Base-by-base conservation (phyloP, 441 rosid genomes). In the Sinapis alba region DNA sequence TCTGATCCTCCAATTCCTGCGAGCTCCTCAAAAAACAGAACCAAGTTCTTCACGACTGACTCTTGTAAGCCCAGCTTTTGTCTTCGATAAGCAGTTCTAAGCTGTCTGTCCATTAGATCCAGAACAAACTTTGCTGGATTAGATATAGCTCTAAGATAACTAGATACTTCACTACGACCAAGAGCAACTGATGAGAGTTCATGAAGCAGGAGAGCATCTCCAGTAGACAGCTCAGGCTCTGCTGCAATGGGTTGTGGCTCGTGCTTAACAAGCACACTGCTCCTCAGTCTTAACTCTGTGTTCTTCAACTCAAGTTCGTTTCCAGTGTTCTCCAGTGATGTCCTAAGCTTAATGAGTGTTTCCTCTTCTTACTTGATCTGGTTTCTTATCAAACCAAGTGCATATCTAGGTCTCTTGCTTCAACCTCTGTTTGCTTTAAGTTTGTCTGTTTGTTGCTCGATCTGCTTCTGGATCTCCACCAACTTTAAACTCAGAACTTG, bases 311-410 rank as follows among this genome's bases (percentile, higher is more conserved):
- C 53, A 38, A 63, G 53, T 23, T 65, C 41, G 32, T 13, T 27
- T 45, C 26, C 41, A 65, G 57, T 27, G 26, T 16, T 15, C 36
- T 21, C 15, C 30, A 65, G 21, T n/a, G 69, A 65, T 43, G 28
- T 43, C 69, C 36, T 65, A 15, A 65, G 34, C 69, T 41, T 34
- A 65, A 0, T 6, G 26, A 47, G 70, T 26, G 57, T 66, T 11
- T 27, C 3, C 8, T 50, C 70, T 54, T 27, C 70, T 19, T 23
- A 47, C 59, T 26, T 66, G 59, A 66, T 50, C 21, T 41, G 56
- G 16, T 66, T 27, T 43, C 15, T 66, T 27, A 66, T 38, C 60
- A 50, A 28, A 28, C 7, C 60, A 27, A 66, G 71, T 27, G 53
- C 60, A 16, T 66, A 18, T 50, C 45, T 50, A 28, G 27, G 26